Evolutionary conservation across 768 basidiomycete species (phyloP), one percentile per base, ranked within the genome.

Genomic region (Agrocybe pediades): DNA sequence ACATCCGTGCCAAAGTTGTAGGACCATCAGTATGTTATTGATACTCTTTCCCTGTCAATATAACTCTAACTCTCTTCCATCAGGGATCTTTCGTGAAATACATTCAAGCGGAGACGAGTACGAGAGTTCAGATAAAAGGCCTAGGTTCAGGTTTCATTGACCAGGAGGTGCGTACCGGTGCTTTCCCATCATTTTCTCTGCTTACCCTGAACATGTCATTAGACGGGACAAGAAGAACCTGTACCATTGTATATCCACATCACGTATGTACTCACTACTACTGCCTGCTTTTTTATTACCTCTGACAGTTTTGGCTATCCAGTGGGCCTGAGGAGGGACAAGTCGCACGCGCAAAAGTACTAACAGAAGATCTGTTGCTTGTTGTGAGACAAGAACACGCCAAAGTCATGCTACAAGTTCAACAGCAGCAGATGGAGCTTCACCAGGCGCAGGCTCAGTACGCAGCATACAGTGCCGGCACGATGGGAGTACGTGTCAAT

Each of bases 81-180:
- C 68, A 92, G 90, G 95, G 95, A 59, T 87, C 93, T 59, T 99
- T 98, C 65, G 96, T 99, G 60, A 99, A 99, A 72, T 95, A 95
- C 67, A 98, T 98, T 46, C 96, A 99, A 71, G 83, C 88, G 62
- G 96, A 99, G 71, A 99, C 96, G 0, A 87, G 88, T 24, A 96
- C 95, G 6, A 83, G 96, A 55, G 96, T 99, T 8, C 96, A 99
- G 68, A 97, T 99, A 62, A 98, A 98, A 71, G 96, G 96, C 17
- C 63, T 86, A 13, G 96, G 96, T 5, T 95, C 93, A 21, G 96
- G 96, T 1, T 99, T 97, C 68, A 87, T 96, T 57, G 96, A 99
- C 63, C 63, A 68, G 57, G 62, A 67, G 51, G 56, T 63, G 51
- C 41, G 23, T 41, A 9, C 30, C 33, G 23, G 11, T 42, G 21